Conservation (phyloP, 192 early-diverging fungal species). For the Helicostylum pulchrum region DNA sequence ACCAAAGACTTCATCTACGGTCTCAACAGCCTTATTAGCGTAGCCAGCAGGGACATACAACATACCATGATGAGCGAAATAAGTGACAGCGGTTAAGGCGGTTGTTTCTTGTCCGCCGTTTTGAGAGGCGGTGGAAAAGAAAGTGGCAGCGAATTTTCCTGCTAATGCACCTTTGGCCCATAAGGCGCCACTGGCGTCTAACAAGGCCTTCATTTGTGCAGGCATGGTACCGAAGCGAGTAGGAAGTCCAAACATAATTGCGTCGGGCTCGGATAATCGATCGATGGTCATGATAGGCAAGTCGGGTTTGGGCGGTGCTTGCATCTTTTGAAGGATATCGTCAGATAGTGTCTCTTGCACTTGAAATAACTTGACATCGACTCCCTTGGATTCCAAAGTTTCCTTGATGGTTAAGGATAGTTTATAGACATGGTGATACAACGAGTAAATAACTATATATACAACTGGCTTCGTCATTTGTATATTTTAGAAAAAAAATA, state of each 20-base stretch:
- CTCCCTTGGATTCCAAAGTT: constrained; percentile 53
- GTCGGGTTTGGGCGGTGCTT: constrained; percentile 44
- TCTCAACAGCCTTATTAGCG: constrained; percentile 18
- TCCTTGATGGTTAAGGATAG: constrained; percentile 60
- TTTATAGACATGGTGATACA: constrained; percentile 69
- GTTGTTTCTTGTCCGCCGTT: constrained; percentile 83
- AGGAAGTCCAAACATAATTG: constrained; percentile 55
- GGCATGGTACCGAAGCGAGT: constrained; percentile 69
- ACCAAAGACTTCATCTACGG: constrained; percentile 28
- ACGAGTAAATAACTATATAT: constrained; percentile 68
- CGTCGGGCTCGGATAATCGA: constrained; percentile 47
- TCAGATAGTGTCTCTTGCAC: constrained; percentile 59
- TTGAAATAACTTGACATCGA: constrained; percentile 41
- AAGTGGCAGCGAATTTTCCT: constrained; percentile 71
- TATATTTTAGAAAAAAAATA: no score
- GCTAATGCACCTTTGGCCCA: constrained; percentile 54
- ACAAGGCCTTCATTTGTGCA: constrained; percentile 71
- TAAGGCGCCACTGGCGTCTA: constrained; percentile 31
- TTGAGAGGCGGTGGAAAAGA: constrained; percentile 72
- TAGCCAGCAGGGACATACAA: constrained; percentile 73
- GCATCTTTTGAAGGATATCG: constrained; percentile 54
- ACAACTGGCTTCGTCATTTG: constrained; percentile 35
- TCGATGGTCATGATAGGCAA: constrained; percentile 41
- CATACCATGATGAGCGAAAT: constrained; percentile 78
- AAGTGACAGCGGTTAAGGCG: constrained; percentile 59